Percentiles rank a stretch among this genome's conserved stretches.
Evolutionary conservation across 129 eudicot genomes (phyloP).

Genomic region (Cynara cardunculus): DNA sequence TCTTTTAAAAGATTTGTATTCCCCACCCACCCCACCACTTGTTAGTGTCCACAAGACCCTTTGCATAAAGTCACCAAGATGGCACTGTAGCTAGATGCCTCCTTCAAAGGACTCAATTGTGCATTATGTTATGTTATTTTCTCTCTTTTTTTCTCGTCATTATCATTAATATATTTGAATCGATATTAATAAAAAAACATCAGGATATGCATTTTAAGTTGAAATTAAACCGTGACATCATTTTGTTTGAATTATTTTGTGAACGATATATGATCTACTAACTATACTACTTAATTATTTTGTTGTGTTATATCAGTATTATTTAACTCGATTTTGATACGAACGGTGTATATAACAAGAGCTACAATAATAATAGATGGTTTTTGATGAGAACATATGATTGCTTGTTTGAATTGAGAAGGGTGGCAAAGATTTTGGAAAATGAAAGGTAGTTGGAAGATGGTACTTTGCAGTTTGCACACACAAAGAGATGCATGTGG

Average conservation of each 20-base stretch:
- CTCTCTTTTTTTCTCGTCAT: background rate
- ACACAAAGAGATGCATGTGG: slow-evolving; percentile 12
- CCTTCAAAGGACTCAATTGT: slow-evolving; percentile 19
- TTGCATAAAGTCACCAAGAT: slow-evolving; percentile 25
- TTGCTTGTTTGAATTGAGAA: background rate
- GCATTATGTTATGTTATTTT: slow-evolving; percentile 3
- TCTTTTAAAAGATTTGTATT: slow-evolving; percentile 10
- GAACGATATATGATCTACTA: background rate
- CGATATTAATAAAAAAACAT: background rate
- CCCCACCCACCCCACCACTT: slow-evolving; percentile 32
- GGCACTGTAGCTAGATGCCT: slow-evolving; percentile 26
- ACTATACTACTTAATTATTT: background rate
- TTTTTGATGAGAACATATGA: too few relatives aligned
- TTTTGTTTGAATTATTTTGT: too few relatives aligned
- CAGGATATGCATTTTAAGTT: background rate
- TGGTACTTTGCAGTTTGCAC: slow-evolving; percentile 2
- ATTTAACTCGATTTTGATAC: too few relatives aligned
- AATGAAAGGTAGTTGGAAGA: background rate
- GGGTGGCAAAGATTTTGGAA: slow-evolving; percentile 12
- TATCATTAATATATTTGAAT: background rate
- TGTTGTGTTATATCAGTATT: background rate
- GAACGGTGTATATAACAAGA: too few relatives aligned
- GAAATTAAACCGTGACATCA: background rate
- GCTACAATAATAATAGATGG: too few relatives aligned
- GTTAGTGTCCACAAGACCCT: slow-evolving; percentile 23